A percentile compares a stretch with the other conserved stretches of the same genome.
Conservation (phyloP, 305 asterid genomes). For the Coffea humblotiana region DNA sequence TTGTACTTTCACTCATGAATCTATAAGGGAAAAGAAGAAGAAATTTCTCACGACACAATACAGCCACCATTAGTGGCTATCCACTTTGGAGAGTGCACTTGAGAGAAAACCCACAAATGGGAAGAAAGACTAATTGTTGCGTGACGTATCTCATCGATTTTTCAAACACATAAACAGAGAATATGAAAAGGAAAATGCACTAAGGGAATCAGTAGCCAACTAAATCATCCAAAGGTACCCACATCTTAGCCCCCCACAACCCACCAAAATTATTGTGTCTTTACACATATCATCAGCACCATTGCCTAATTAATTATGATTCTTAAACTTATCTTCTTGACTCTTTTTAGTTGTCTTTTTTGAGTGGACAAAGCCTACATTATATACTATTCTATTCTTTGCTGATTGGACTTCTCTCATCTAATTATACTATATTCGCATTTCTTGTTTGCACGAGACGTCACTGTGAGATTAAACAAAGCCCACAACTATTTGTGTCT, state of each 20-base stretch:
- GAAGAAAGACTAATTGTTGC: conserved; percentile 24
- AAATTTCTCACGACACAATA: conserved; percentile 36
- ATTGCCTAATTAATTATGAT: conserved; percentile 33
- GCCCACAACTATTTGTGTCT: conserved; percentile 9
- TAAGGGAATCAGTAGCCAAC: conserved; percentile 32
- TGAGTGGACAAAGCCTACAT: conserved; percentile 34
- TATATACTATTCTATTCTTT: neutral
- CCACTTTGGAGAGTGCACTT: conserved; percentile 42
- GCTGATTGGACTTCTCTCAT: conserved; percentile 15
- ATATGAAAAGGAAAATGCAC: conserved; percentile 51
- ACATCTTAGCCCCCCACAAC: neutral
- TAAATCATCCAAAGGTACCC: conserved; percentile 9
- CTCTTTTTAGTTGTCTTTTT: conserved; percentile 5
- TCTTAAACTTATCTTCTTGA: conserved; percentile 29
- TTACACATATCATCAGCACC: conserved; percentile 36
- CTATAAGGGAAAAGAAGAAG: no score
- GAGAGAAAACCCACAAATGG: conserved; percentile 22
- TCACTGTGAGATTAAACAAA: conserved; percentile 14
- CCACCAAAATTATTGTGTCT: conserved; percentile 22
- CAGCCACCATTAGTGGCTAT: conserved; percentile 48
- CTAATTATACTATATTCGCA: neutral
- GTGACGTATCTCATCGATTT: conserved; percentile 38
- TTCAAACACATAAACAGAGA: conserved; percentile 27
- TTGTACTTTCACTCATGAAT: conserved; percentile 20
- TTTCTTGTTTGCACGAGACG: conserved; percentile 9